Evolutionary conservation across 2,329 filamentous ascomycete genomes (phyloP), one percentile per base, ranked within the genome.

Genomic region (Cladosporium sp.): DNA sequence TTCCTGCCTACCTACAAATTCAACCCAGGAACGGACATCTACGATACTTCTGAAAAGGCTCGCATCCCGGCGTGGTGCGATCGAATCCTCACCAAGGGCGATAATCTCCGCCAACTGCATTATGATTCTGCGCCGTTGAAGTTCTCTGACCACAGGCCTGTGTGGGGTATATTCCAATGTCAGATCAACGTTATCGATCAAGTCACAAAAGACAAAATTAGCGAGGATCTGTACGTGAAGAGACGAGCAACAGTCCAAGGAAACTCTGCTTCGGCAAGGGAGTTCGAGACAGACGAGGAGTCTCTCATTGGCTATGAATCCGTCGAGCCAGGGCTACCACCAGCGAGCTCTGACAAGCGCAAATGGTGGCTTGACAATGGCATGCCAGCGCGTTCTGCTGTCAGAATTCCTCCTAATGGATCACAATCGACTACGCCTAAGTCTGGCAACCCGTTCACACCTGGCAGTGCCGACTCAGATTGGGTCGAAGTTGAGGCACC

Each of bases 31-130:
- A 91, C 87, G 3, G 93, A 98, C 76, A 85, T 85, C 61, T 99
- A 97, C 76, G 95, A 99, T 77, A 94, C 91, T 11, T 97, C 94
- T 58, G 94, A 98, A 74, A 99, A 99, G 77, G 88, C 90, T 63
- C 89, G 95, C 18, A 97, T 98, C 68, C 95, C 95, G 2, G 95
- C 95, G 0, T 99, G 95, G 95, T 97, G 93, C 67, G 95, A 99
- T 78, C 91, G 95, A 43, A 91, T 99, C 54, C 81, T 99, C 10
- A 89, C 91, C 66, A 96, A 93, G 79, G 95, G 95, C 8, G 82
- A 86, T 66, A 93, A 92, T 70, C 84, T 99, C 39, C 88, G 89
- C 49, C 95, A 98, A 76, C 82, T 91, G 13, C 85, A 91, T 34
- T 99, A 99, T 78, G 87, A 91, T 73, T 89, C 87, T 62, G 93